These are phyloP conservation scores for Phalaenopsis hybrid DNA, from an alignment of 116 monocot species.

Conservation along the genomic window DNA sequence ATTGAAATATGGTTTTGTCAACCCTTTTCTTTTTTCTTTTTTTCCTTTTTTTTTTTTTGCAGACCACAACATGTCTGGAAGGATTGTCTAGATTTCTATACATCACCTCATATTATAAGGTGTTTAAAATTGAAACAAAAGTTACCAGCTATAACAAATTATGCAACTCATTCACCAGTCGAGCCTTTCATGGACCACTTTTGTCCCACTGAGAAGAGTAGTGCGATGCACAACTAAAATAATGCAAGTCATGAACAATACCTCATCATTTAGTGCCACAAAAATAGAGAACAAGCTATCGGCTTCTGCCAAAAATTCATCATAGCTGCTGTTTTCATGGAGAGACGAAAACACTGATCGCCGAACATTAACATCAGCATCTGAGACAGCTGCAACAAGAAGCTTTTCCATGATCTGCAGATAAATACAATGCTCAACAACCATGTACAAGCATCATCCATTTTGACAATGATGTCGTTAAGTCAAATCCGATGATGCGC, in stretches of 20 bases:
- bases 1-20: background rate
- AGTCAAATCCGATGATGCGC: background rate
- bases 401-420: constrained; percentile 91
- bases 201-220: background rate
- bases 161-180: background rate
- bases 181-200: background rate
- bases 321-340: constrained; percentile 55
- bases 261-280: constrained; percentile 95
- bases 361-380: constrained; percentile 85
- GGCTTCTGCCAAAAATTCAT: constrained; percentile 93
- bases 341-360: constrained; percentile 69
- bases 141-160: background rate
- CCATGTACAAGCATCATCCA: background rate
- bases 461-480: background rate
- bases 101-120: background rate
- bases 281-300: constrained; percentile 88
- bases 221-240: background rate
- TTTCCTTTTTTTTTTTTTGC: background rate
- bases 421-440: constrained; percentile 2
- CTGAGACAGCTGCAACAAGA: constrained; percentile 83
- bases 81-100: background rate
- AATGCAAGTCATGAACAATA: constrained; percentile 15
- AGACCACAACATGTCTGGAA: background rate
- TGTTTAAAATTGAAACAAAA: background rate
- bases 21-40: background rate